Evolutionary conservation across 1,139 yeast genomes (phyloP), one percentile per base, ranked within the genome.

Genomic region (Geotrichum candidum): DNA sequence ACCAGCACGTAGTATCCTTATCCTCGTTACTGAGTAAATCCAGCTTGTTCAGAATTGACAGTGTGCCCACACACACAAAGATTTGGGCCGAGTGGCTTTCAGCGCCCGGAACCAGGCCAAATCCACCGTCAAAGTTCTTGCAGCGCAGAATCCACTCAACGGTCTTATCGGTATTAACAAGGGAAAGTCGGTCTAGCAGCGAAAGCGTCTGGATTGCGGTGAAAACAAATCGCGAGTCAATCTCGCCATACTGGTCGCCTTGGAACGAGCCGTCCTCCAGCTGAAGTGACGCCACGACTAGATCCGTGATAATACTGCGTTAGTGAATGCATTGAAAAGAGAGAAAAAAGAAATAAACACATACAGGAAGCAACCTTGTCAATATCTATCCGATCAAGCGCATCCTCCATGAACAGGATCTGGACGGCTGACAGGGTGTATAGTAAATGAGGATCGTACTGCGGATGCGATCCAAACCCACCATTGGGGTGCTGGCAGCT

Each of bases 81-180:
- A 88, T 71, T 76, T 90, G 97, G 0, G 97, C 97, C 0, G 96
- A 87, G 74, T 94, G 99, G 58, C 95, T 85, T 72, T 94, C 99
- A 0, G 96, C 92, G 0, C 97, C 97, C 0, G 99, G 99, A 10
- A 85, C 84, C 76, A 90, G 78, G 0, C 99, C 99, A 77, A 89
- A 94, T 0, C 96, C 97, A 3, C 99, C 99, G 72, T 94, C 99
- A 71, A 90, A 94, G 73, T 95, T 95, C 65, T 83, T 86, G 73
- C 99, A 95, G 53, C 72, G 70, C 64, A 82, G 69, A 11, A 92
- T 82, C 75, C 85, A 94, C 0, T 77, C 77, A 0, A 84, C 85
- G 0, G 96, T 90, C 1, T 84, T 84, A 9, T 82, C 85, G 0
- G 83, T 86, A 9, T 89, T 77, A 27, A 84, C 81, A 3, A 77